Conservation (phyloP, 2,329 filamentous ascomycete species). For the Didymella lethalis region DNA sequence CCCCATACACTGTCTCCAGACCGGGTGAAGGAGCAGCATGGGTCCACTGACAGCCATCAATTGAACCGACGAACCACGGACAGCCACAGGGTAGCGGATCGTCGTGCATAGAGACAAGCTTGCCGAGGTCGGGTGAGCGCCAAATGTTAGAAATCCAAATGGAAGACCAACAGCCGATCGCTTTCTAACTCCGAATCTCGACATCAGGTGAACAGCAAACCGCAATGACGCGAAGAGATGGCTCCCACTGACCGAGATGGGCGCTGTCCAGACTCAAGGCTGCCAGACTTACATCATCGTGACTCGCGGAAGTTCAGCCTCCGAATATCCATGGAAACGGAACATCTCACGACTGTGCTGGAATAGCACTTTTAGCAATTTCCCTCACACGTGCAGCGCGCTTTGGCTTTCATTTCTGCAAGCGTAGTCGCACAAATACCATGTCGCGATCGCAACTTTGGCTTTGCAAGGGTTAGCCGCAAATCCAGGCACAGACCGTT, state of each 20-base stretch:
- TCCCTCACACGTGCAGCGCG: constrained; percentile 11
- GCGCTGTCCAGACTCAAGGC: constrained; percentile 23
- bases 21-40: constrained; percentile 46
- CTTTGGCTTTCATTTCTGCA: constrained; percentile 10
- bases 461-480: constrained; percentile 17
- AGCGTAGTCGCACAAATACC: constrained; percentile 8
- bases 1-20: constrained; percentile 41
- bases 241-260: constrained; percentile 19
- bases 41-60: constrained; percentile 35
- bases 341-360: background rate
- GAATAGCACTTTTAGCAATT: constrained; percentile 17
- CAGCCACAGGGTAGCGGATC: constrained; percentile 40
- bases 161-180: constrained; percentile 32
- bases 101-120: constrained; percentile 30
- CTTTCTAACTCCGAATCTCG: constrained; percentile 16
- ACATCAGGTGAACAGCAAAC: constrained; percentile 26
- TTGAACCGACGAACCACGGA: constrained; percentile 37
- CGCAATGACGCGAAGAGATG: constrained; percentile 32
- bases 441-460: constrained; percentile 15
- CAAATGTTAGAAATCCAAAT: constrained; percentile 32
- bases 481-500: constrained; percentile 10
- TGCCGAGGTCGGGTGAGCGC: constrained; percentile 43
- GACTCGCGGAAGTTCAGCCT: constrained; percentile 20
- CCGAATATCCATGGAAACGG: constrained; percentile 8
- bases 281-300: constrained; percentile 32